phyloP scores from a whole-genome alignment of 257 asterid species.

The Leptodermis oblonga region DNA sequence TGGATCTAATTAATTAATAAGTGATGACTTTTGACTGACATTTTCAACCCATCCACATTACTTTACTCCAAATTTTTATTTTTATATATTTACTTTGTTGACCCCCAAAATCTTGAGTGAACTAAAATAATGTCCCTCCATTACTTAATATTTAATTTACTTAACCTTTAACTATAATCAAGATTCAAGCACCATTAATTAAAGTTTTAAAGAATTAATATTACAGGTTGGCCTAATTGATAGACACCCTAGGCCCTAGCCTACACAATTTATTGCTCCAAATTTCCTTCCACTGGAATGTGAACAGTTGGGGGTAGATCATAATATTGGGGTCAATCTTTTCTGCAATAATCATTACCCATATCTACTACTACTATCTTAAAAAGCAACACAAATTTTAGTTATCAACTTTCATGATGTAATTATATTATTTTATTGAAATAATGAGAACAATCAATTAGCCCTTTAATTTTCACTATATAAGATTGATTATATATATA shows the following conservation, averaged over 20 bases:
- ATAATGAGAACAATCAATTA: too few relatives aligned
- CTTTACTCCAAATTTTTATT: neutral
- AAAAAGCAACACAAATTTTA: too few relatives aligned
- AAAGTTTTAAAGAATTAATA: neutral
- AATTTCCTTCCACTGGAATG: neutral
- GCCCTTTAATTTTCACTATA: too few relatives aligned
- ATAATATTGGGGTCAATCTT: neutral
- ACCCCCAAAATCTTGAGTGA: constrained; percentile 8
- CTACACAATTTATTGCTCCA: neutral
- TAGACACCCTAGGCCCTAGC: constrained; percentile 6
- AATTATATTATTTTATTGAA: too few relatives aligned
- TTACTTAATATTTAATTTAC: neutral
- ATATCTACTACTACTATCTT: neutral
- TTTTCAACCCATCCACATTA: neutral
- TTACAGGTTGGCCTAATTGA: neutral
- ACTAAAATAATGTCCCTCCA: neutral
- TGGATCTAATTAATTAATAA: too few relatives aligned
- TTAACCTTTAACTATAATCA: constrained; percentile 2
- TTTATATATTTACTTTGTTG: neutral
- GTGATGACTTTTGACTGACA: neutral
- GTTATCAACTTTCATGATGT: too few relatives aligned
- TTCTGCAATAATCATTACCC: neutral
- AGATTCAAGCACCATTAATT: too few relatives aligned
- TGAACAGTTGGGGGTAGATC: neutral
- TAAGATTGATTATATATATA: too few relatives aligned